Percentiles rank a stretch among this genome's conserved stretches.
Evolutionary conservation across 345 rosid species (phyloP).

Genomic region (Lumnitzera littorea): DNA sequence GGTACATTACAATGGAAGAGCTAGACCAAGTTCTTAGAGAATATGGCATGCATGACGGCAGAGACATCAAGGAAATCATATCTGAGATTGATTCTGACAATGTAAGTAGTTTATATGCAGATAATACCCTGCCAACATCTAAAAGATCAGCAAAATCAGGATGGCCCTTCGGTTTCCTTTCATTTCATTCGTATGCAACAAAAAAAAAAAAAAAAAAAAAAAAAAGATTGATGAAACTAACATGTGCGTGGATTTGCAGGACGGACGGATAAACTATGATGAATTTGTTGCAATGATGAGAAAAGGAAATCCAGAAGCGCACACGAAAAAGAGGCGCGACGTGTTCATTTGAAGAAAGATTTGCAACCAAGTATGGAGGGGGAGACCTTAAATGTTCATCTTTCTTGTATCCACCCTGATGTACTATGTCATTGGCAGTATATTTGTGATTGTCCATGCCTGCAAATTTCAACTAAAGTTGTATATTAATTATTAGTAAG

Average conservation of each 20-base stretch:
- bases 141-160: too few relatives aligned
- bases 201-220: neutral
- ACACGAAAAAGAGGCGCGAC: slow-evolving; percentile 86
- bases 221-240: neutral
- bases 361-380: too few relatives aligned
- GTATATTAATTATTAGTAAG: too few relatives aligned
- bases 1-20: slow-evolving; percentile 43
- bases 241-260: slow-evolving; percentile 30
- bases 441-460: too few relatives aligned
- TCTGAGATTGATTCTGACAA: slow-evolving; percentile 39
- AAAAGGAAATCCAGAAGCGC: slow-evolving; percentile 81
- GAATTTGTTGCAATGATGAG: slow-evolving; percentile 98
- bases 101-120: slow-evolving; percentile 13
- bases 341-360: slow-evolving; percentile 22
- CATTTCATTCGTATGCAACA: too few relatives aligned
- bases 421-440: too few relatives aligned
- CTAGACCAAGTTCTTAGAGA: slow-evolving; percentile 42
- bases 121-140: too few relatives aligned
- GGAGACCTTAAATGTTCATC: too few relatives aligned
- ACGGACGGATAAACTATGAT: slow-evolving; percentile 84
- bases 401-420: too few relatives aligned
- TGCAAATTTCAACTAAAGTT: too few relatives aligned
- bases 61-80: slow-evolving; percentile 41
- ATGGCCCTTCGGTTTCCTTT: too few relatives aligned
- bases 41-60: slow-evolving; percentile 36